Evolutionary conservation across 1,284 basidiomycete genomes (phyloP).

Genomic region (Papiliotrema fonsecae): DNA sequence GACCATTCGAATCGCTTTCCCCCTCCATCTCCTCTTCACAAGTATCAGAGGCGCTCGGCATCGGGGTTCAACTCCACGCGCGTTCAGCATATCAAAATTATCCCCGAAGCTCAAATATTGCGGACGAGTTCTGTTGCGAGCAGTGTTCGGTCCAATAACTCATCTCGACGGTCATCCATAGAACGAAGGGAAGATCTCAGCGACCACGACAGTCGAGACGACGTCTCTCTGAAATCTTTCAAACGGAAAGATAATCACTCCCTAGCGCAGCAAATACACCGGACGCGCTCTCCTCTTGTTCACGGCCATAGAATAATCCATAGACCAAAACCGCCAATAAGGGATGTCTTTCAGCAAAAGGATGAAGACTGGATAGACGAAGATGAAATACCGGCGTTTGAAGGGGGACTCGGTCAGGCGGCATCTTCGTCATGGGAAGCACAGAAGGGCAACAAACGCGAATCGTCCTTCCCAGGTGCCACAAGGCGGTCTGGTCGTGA

Average conservation of each 20-base stretch:
- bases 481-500: background rate
- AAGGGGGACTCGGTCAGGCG: conserved; percentile 47
- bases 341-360: conserved; percentile 49
- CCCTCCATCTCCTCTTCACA: conserved; percentile 37
- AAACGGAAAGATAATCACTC: conserved; percentile 14
- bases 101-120: conserved; percentile 34
- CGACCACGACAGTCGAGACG: conserved; percentile 34
- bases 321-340: conserved; percentile 32
- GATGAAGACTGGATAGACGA: conserved; percentile 50
- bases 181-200: conserved; percentile 22
- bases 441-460: background rate
- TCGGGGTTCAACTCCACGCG: conserved; percentile 35
- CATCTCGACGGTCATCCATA: conserved; percentile 28
- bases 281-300: conserved; percentile 24
- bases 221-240: conserved; percentile 19
- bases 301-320: conserved; percentile 5
- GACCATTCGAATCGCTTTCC: conserved; percentile 15
- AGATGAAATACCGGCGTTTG: conserved; percentile 34
- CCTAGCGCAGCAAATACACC: conserved; percentile 26
- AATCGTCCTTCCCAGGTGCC: background rate
- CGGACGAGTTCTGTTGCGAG: conserved; percentile 35
- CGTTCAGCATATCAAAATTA: conserved; percentile 38
- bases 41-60: conserved; percentile 39
- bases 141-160: conserved; percentile 31
- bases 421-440: background rate